phyloP scores from a whole-genome alignment of 139 green algal genomes.

The Dunaliella primolecta region DNA sequence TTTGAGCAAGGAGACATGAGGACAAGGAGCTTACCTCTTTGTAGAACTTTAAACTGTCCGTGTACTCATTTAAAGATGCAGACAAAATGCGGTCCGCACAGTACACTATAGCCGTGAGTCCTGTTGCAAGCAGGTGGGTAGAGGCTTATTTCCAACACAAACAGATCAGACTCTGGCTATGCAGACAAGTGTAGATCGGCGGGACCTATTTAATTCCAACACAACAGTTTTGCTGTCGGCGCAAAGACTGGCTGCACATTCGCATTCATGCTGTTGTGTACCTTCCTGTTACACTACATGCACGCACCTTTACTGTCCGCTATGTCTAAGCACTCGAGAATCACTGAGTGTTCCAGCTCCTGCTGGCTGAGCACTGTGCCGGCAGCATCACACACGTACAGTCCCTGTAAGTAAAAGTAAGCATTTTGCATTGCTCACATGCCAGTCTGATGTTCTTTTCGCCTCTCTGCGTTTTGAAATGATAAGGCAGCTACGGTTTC shows the following conservation, averaged over 20 bases:
- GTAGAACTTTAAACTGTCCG: conserved; percentile 74
- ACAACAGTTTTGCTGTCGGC: no score
- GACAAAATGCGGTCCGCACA: conserved; percentile 69
- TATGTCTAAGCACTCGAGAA: conserved; percentile 51
- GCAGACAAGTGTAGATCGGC: no score
- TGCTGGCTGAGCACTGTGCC: conserved; percentile 49
- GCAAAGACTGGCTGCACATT: no score
- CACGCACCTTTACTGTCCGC: conserved; percentile 44
- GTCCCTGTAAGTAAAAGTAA: conserved; percentile 30
- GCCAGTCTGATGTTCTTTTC: not conserved
- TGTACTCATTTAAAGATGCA: conserved; percentile 58
- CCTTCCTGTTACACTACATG: no score
- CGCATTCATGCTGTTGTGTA: no score
- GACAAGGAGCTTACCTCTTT: conserved; percentile 47
- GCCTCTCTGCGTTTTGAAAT: not conserved
- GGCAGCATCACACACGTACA: conserved; percentile 54
- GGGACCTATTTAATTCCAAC: no score
- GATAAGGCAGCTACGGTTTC: no score
- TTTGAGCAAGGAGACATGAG: no score
- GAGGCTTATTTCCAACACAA: no score
- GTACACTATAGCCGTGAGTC: conserved; percentile 59
- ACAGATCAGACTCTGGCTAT: no score
- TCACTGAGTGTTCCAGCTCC: conserved; percentile 46
- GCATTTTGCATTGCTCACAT: not conserved
- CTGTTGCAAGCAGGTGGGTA: no score